phyloP scores from a whole-genome alignment of 1,284 basidiomycete genomes.

The Prillingera fragicola region DNA sequence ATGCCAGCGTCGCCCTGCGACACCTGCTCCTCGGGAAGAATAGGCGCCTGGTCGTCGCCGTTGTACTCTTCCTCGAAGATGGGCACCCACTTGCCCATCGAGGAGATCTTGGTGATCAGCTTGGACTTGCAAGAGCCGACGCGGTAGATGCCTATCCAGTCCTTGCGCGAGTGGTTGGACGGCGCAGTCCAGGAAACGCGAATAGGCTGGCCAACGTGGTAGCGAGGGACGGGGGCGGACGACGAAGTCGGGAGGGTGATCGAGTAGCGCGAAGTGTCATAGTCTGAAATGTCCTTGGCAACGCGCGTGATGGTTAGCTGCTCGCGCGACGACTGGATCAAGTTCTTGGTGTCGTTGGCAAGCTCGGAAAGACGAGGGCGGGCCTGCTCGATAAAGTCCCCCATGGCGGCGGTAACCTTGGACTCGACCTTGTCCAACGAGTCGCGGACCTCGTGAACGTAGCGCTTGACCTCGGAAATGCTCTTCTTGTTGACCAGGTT shows the following conservation, averaged over 20 bases:
- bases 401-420: constrained; percentile 81
- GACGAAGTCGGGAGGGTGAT: constrained; percentile 54
- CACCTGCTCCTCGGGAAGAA: constrained; percentile 30
- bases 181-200: constrained; percentile 82
- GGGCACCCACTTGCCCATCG: constrained; percentile 86
- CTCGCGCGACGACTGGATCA: constrained; percentile 86
- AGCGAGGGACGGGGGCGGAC: constrained; percentile 52
- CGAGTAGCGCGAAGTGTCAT: constrained; percentile 72
- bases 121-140: constrained; percentile 76
- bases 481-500: constrained; percentile 55
- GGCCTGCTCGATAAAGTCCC: constrained; percentile 80
- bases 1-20: constrained; percentile 55
- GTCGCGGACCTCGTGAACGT: constrained; percentile 82
- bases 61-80: constrained; percentile 90
- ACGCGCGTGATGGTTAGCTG: constrained; percentile 82
- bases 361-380: constrained; percentile 67
- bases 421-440: constrained; percentile 92
- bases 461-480: constrained; percentile 67
- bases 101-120: constrained; percentile 77
- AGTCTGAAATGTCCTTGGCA: constrained; percentile 69
- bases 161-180: constrained; percentile 77
- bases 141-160: constrained; percentile 97
- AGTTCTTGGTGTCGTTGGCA: constrained; percentile 82
- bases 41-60: constrained; percentile 65
- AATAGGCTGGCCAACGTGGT: constrained; percentile 88